Conservation (phyloP, 179 eudicot genomes). For the Carnegiea gigantea region DNA sequence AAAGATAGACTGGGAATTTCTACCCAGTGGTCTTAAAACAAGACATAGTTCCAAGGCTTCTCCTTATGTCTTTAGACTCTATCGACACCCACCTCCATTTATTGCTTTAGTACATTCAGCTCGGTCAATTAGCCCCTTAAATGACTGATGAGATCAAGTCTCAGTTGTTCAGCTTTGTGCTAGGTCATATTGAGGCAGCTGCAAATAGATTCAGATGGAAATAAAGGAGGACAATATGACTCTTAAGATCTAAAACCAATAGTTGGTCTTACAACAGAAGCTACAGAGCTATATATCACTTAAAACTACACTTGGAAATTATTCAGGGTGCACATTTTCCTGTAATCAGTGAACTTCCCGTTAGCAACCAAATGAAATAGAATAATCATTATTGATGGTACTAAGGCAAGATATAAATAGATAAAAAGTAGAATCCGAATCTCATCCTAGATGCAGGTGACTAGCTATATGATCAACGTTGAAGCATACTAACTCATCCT, state of each 20-base stretch:
- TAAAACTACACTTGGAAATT: too few relatives aligned
- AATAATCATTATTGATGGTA: too few relatives aligned
- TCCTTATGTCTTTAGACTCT: constrained; percentile 56
- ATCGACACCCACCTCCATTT: constrained; percentile 37
- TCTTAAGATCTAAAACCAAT: neutral
- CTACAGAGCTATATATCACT: too few relatives aligned
- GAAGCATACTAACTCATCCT: too few relatives aligned
- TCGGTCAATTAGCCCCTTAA: constrained; percentile 21
- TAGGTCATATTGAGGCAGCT: constrained; percentile 33
- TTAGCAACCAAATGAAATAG: too few relatives aligned
- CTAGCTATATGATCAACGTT: too few relatives aligned
- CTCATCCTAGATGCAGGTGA: too few relatives aligned
- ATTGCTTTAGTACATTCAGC: constrained; percentile 53
- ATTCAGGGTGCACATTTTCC: too few relatives aligned
- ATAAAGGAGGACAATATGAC: constrained; percentile 11
- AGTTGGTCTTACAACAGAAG: too few relatives aligned
- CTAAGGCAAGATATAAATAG: too few relatives aligned
- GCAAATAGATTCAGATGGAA: constrained; percentile 23
- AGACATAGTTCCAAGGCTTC: constrained; percentile 73
- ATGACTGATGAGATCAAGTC: constrained; percentile 35
- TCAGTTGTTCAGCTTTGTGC: constrained; percentile 37
- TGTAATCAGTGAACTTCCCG: too few relatives aligned
- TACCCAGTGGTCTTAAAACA: constrained; percentile 66
- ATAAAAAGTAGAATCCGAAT: too few relatives aligned
- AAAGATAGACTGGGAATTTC: constrained; percentile 73